Evolutionary conservation across 202 grass and related monocot genomes (phyloP).

Genomic region (Panicum hallii): DNA sequence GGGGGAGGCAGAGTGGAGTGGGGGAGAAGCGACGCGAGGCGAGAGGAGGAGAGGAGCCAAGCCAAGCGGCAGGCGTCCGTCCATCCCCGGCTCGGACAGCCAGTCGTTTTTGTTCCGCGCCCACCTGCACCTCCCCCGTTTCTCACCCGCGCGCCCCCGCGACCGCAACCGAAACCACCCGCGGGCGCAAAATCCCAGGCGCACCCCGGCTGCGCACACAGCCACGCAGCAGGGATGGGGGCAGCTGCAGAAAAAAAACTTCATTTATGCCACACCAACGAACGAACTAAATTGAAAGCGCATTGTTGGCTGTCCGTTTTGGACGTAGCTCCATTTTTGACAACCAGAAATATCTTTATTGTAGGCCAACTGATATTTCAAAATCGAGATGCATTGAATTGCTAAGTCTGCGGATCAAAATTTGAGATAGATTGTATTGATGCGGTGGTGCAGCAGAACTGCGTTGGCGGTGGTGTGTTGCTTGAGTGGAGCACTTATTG

Average conservation of each 20-base stretch:
- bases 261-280: not conserved
- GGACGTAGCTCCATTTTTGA: not conserved
- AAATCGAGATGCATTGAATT: not conserved
- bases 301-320: not conserved
- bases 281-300: not conserved
- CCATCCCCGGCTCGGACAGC: constrained; percentile 43
- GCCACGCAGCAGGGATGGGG: not conserved
- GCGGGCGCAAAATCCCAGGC: not conserved
- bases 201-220: constrained; percentile 8
- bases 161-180: constrained; percentile 11
- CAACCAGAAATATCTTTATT: too few species aligned
- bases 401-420: too few species aligned
- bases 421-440: not conserved
- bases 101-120: constrained; percentile 51
- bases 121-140: not conserved
- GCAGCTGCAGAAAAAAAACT: too few species aligned
- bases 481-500: constrained; percentile 6
- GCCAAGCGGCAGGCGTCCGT: constrained; percentile 37
- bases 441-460: not conserved
- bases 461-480: not conserved
- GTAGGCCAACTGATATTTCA: not conserved
- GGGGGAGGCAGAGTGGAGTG: not conserved
- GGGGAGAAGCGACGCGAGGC: constrained; percentile 6
- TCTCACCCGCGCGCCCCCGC: constrained; percentile 29
- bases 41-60: not conserved